Evolutionary conservation across 257 asterid species (phyloP), one percentile per base, ranked within the genome.

Genomic region (Gynochthodes officinalis): DNA sequence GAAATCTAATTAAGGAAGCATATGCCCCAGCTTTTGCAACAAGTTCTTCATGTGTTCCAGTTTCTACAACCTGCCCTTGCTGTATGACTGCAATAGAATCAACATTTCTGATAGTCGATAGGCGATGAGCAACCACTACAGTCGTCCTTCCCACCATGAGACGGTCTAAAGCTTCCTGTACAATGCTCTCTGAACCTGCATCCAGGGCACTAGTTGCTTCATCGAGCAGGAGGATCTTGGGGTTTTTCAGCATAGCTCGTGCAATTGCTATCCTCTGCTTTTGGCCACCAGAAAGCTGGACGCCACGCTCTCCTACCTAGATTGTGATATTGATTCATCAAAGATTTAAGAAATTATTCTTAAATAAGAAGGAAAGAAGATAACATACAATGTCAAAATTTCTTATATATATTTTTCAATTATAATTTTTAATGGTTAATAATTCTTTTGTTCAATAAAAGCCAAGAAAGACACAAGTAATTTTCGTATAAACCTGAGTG

Each of bases 251-350:
- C 98, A 93, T 89, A 27, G 98, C 98, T 70, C 98, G 84, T 60
- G 98, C 98, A 62, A 93, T 93, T 25, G 98, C 98, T 58, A 90
- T 82, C 79, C 97, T 90, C 86, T 93, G 98, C 82, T 93, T 93
- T 78, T 93, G 98, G 43, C 98, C 98, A 44, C 98, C 98, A 7
- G 98, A 93, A 30, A 93, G 93, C 67, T 93, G 98, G 74, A 89
- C 86, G 0, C 98, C 98, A n/a, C 97, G 98, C 84, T 95, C 99
- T 69, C 99, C 99, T 21, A 86, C 99, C 99, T 95, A n/a, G 43
- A 53, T 57, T 16, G 14, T 9, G 1, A 48, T 49, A 39, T 39
- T 40, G 37, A 30, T 57, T 23, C 44, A 68, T 7, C 6, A 67
- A 59, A 7, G 16, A 46, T 4, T 16, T 14, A 63, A 37, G 61